phyloP scores from a whole-genome alignment of 257 asterid species.

The Lavandula angustifolia region DNA sequence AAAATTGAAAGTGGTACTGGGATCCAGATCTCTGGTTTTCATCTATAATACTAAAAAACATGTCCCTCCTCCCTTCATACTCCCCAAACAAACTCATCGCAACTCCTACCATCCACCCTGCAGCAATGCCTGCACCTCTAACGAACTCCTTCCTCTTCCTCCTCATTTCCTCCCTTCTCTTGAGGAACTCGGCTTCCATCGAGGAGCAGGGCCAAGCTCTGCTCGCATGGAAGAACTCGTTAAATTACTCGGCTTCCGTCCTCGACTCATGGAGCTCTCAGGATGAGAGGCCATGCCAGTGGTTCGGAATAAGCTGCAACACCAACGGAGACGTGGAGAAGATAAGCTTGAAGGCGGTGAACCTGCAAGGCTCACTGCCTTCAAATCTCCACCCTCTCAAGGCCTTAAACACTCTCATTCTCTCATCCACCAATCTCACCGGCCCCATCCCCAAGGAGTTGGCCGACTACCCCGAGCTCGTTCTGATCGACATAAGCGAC shows the following conservation, averaged over 20 bases:
- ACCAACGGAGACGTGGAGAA: slow-evolving; percentile 54
- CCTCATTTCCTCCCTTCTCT: not conserved
- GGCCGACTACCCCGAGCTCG: slow-evolving; percentile 60
- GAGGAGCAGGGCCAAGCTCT: slow-evolving; percentile 68
- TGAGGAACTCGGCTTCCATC: slow-evolving; percentile 31
- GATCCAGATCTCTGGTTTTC: slow-evolving; percentile 79
- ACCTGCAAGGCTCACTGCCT: slow-evolving; percentile 85
- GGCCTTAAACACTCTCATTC: slow-evolving; percentile 55
- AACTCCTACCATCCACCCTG: slow-evolving; percentile 34
- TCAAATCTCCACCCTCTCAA: slow-evolving; percentile 59
- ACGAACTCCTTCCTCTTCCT: slow-evolving; percentile 30
- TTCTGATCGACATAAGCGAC: slow-evolving; percentile 61
- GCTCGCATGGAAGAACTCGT: slow-evolving; percentile 64
- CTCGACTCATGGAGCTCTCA: slow-evolving; percentile 61
- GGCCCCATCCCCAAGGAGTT: slow-evolving; percentile 76
- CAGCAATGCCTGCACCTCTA: slow-evolving; percentile 65
- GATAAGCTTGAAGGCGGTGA: slow-evolving; percentile 56
- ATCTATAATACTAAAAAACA: slow-evolving; percentile 69
- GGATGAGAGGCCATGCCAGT: slow-evolving; percentile 62
- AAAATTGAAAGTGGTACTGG: slow-evolving; percentile 56
- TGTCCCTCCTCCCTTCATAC: slow-evolving; percentile 66
- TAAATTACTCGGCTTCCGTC: slow-evolving; percentile 44
- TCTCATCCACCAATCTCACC: slow-evolving; percentile 75
- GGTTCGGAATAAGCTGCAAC: slow-evolving; percentile 79
- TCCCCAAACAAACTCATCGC: slow-evolving; percentile 48